Evolutionary conservation across 164 flowering plant genomes (phyloP).

Genomic region (Platanus orientalis): DNA sequence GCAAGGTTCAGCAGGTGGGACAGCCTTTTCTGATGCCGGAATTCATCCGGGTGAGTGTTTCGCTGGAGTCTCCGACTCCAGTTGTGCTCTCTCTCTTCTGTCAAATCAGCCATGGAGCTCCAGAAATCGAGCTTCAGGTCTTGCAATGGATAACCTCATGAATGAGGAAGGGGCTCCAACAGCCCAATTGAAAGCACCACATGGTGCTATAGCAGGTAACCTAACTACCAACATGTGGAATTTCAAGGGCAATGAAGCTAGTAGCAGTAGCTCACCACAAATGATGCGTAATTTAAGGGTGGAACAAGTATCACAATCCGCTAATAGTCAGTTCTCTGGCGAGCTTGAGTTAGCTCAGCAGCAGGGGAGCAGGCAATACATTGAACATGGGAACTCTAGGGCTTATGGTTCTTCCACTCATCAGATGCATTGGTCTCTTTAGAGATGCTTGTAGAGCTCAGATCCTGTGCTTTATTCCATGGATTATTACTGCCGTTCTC

Average conservation of each 20-base stretch:
- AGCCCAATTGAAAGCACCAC: conserved; percentile 30
- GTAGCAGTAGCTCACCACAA: conserved; percentile 30
- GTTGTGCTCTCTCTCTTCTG: too few relatives aligned
- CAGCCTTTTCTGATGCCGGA: too few relatives aligned
- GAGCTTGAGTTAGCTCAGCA: conserved; percentile 42
- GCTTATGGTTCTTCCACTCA: conserved; percentile 33
- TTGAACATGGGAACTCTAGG: conserved; percentile 45
- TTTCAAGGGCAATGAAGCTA: conserved; percentile 37
- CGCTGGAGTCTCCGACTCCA: too few relatives aligned
- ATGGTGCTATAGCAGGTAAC: conserved; percentile 23
- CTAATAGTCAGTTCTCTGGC: conserved; percentile 29
- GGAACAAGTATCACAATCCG: conserved; percentile 34
- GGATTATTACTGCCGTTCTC: too few relatives aligned
- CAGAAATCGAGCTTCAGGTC: conserved; percentile 34
- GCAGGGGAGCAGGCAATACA: conserved; percentile 38
- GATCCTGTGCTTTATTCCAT: too few relatives aligned
- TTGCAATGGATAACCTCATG: conserved; percentile 25
- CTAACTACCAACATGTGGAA: conserved; percentile 40
- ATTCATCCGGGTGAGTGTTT: too few relatives aligned
- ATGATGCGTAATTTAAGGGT: conserved; percentile 36
- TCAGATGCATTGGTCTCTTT: conserved; percentile 55
- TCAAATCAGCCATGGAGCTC: too few relatives aligned
- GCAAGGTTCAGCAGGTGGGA: too few relatives aligned
- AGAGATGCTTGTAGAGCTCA: too few relatives aligned
- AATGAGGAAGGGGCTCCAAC: conserved; percentile 23